Conservation (phyloP, 129 eudicot genomes). For the Dittrichia graveolens region DNA sequence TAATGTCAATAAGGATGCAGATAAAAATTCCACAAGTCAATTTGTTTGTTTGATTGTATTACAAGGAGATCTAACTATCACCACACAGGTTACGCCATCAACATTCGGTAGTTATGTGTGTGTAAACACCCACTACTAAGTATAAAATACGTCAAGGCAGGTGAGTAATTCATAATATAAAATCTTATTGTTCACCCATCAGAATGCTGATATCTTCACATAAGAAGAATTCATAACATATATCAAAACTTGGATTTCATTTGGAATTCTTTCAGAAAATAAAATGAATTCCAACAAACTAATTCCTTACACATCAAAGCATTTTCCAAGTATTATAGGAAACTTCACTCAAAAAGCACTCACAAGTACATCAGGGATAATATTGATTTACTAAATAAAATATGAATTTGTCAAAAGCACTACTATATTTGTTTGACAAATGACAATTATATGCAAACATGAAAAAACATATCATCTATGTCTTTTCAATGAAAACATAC, state of each 20-base stretch:
- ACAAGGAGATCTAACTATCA: constrained; percentile 6
- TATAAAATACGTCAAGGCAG: neutral
- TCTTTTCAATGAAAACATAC: no score
- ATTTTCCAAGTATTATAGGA: neutral
- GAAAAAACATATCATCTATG: no score
- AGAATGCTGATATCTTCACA: no score
- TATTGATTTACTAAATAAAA: neutral
- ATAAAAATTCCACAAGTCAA: neutral
- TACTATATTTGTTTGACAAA: no score
- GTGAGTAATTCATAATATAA: neutral
- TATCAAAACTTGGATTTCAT: constrained; percentile 11
- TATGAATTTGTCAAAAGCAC: no score
- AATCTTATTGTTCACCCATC: no score
- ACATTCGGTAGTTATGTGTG: neutral
- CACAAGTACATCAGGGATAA: neutral
- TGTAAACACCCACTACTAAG: constrained; percentile 10
- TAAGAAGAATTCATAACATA: neutral
- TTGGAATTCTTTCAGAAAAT: neutral
- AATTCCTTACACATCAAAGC: neutral
- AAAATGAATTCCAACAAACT: neutral
- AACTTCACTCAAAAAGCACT: neutral
- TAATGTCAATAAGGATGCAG: no score
- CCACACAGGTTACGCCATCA: neutral
- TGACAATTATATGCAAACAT: no score
- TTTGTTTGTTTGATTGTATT: constrained; percentile 6